phyloP scores from a whole-genome alignment of 2,329 filamentous ascomycete genomes.

The Magnaporthiopsis rhizophila region DNA sequence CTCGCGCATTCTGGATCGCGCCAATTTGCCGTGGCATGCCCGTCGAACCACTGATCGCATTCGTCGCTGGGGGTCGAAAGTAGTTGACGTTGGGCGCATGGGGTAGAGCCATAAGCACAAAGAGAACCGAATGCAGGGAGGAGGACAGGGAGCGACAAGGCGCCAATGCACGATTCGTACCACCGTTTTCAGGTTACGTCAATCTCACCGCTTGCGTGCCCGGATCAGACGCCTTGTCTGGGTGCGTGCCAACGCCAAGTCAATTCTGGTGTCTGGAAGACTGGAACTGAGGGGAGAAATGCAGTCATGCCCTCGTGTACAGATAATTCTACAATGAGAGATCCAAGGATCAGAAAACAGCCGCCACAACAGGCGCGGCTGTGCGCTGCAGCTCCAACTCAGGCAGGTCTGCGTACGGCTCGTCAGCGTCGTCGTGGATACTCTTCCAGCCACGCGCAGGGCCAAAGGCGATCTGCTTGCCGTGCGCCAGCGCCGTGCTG shows the following conservation, averaged over 20 bases:
- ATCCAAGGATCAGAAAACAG: neutral
- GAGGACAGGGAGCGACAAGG: too few relatives aligned
- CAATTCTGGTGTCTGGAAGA: too few relatives aligned
- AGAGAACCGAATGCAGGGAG: too few relatives aligned
- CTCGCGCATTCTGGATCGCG: too few relatives aligned
- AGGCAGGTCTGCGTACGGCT: neutral
- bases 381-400: neutral
- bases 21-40: neutral
- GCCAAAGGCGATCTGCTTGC: constrained; percentile 57
- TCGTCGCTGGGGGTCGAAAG: too few relatives aligned
- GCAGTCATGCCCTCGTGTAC: neutral
- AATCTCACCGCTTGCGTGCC: neutral
- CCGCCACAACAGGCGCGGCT: neutral
- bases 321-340: neutral
- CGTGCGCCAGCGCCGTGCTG: constrained; percentile 37
- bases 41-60: neutral
- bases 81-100: neutral
- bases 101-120: neutral
- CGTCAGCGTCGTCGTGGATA: constrained; percentile 32
- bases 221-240: too few relatives aligned
- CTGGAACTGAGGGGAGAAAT: too few relatives aligned
- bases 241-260: too few relatives aligned
- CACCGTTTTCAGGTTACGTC: neutral
- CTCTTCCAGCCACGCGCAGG: constrained; percentile 59
- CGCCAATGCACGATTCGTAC: neutral